phyloP scores from a whole-genome alignment of 2,329 filamentous ascomycete species.

The Ceratocystis huliohia region DNA sequence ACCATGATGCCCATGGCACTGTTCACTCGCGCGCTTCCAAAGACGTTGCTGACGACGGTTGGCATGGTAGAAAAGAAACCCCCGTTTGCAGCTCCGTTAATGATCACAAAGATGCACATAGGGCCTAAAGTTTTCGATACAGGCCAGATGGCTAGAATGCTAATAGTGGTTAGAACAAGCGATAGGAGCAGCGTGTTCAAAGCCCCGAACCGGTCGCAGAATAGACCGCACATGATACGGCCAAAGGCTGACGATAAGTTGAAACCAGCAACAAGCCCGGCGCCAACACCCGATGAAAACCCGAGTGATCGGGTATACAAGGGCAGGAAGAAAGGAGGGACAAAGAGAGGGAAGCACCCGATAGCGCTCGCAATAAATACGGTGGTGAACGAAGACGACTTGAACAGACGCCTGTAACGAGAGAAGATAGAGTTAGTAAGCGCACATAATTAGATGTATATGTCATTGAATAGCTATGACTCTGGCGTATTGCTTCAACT shows the following conservation, averaged over 20 bases:
- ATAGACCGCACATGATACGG: conserved; percentile 40
- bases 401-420: conserved; percentile 36
- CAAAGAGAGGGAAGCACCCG: conserved; percentile 47
- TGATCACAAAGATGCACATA: conserved; percentile 42
- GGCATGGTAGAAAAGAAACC: conserved; percentile 53
- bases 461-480: neutral
- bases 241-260: conserved; percentile 48
- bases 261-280: conserved; percentile 47
- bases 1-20: conserved; percentile 51
- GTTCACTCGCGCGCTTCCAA: conserved; percentile 41
- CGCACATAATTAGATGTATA: no score
- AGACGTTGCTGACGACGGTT: conserved; percentile 47
- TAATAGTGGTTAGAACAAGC: conserved; percentile 40
- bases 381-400: conserved; percentile 37
- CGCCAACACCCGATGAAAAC: conserved; percentile 39
- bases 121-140: conserved; percentile 42
- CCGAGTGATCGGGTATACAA: conserved; percentile 44
- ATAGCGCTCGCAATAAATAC: conserved; percentile 43
- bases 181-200: conserved; percentile 43
- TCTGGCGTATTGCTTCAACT: conserved; percentile 16
- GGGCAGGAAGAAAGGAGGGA: conserved; percentile 49
- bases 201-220: conserved; percentile 42
- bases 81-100: conserved; percentile 49
- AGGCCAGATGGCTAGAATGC: conserved; percentile 50
- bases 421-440: neutral